Conservation (phyloP, 495 filamentous ascomycete species). For the Pyrenopolyporus hunteri region DNA sequence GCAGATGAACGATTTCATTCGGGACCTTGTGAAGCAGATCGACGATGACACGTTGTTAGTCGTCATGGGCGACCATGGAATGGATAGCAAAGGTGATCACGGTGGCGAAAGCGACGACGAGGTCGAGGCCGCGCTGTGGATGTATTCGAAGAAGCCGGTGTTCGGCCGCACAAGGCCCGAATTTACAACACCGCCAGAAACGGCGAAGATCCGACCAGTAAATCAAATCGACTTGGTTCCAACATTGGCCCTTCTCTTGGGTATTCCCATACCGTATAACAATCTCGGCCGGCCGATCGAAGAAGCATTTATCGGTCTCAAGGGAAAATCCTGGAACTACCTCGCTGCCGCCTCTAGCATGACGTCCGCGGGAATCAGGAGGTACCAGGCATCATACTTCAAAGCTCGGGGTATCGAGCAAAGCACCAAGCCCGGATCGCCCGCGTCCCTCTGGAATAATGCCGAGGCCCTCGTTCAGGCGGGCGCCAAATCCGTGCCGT, state of each 20-base stretch:
- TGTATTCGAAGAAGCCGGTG: conserved; percentile 85
- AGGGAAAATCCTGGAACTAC: conserved; percentile 72
- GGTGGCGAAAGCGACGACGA: conserved; percentile 96
- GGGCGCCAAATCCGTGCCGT: conserved; percentile 42
- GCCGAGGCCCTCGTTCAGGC: conserved; percentile 46
- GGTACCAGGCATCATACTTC: conserved; percentile 74
- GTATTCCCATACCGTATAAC: conserved; percentile 94
- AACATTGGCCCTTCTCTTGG: conserved; percentile 83
- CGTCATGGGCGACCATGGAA: conserved; percentile 98
- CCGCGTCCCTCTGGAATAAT: conserved; percentile 62
- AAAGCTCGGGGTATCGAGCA: conserved; percentile 66
- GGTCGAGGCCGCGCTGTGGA: conserved; percentile 93
- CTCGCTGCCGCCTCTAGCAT: conserved; percentile 76
- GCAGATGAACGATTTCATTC: conserved; percentile 87
- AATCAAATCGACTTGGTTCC: conserved; percentile 96
- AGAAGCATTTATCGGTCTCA: conserved; percentile 81
- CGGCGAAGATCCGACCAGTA: conserved; percentile 79
- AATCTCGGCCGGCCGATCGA: conserved; percentile 95
- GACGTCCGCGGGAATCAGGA: conserved; percentile 83
- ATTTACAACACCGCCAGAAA: conserved; percentile 67
- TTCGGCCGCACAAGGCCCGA: conserved; percentile 78
- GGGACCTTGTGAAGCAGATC: conserved; percentile 69
- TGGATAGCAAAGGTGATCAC: conserved; percentile 97
- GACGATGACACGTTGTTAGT: conserved; percentile 89
- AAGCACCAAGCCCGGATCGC: conserved; percentile 59